Evolutionary conservation across 2,329 filamentous ascomycete species (phyloP).

Genomic region (Talaromyces atroroseus): DNA sequence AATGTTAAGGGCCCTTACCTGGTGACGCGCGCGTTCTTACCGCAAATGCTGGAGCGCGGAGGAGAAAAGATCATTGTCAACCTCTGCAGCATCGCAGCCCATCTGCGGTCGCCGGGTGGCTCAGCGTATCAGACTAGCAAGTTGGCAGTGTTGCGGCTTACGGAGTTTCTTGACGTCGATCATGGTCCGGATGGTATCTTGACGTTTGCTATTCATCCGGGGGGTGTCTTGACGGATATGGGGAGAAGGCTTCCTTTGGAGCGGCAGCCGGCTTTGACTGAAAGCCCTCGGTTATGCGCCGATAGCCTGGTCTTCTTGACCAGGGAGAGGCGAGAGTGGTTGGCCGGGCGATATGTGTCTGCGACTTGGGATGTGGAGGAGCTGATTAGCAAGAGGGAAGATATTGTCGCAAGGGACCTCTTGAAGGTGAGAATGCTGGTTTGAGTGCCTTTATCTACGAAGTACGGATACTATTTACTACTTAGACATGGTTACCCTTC

Average conservation of each 20-base stretch:
- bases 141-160: constrained; percentile 40
- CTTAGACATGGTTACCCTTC: too few relatives aligned
- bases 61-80: constrained; percentile 34
- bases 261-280: background rate
- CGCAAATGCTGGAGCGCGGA: constrained; percentile 27
- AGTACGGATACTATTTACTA: too few relatives aligned
- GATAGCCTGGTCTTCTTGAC: constrained; percentile 14
- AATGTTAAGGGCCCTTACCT: constrained; percentile 48
- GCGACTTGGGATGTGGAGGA: constrained; percentile 19
- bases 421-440: constrained; percentile 2
- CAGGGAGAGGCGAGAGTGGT: constrained; percentile 13
- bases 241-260: background rate
- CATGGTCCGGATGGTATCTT: constrained; percentile 36
- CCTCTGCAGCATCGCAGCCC: constrained; percentile 41
- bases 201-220: constrained; percentile 43
- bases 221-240: constrained; percentile 39
- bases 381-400: constrained; percentile 15
- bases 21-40: constrained; percentile 42
- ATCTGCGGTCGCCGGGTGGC: constrained; percentile 28
- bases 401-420: constrained; percentile 14
- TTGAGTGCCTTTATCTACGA: background rate
- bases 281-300: background rate
- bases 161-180: constrained; percentile 42
- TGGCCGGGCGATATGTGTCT: constrained; percentile 15
- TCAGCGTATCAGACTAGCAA: constrained; percentile 46